Evolutionary conservation across 2,329 filamentous ascomycete genomes (phyloP).

Genomic region (Ophiostoma triangulosporum): DNA sequence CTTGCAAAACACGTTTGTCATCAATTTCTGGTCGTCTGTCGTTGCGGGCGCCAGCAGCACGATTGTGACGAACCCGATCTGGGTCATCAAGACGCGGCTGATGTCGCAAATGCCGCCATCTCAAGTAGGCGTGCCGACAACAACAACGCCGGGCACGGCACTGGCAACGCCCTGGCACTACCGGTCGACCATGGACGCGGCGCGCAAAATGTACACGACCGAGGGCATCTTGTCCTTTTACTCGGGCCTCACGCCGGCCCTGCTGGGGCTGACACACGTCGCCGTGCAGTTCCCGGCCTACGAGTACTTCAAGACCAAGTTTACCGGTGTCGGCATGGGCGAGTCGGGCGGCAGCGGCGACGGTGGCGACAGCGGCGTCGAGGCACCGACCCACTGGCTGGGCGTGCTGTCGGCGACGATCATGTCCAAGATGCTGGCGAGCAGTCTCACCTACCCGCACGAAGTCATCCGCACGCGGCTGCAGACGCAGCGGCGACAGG

Average conservation of each 20-base stretch:
- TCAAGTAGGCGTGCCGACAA: conserved; percentile 17
- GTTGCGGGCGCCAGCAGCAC: conserved; percentile 87
- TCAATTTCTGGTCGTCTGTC: conserved; percentile 82
- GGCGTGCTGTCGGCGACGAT: conserved; percentile 83
- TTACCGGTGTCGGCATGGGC: conserved; percentile 84
- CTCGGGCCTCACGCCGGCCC: conserved; percentile 80
- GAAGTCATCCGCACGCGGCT: conserved; percentile 88
- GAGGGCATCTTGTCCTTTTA: conserved; percentile 90
- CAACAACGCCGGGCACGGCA: conserved; percentile 39
- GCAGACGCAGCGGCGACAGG: conserved; percentile 76
- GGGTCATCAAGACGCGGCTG: conserved; percentile 96
- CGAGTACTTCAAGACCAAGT: conserved; percentile 79
- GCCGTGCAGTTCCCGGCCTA: conserved; percentile 96
- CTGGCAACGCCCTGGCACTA: conserved; percentile 79
- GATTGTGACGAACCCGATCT: conserved; percentile 90
- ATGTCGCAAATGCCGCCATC: conserved; percentile 67
- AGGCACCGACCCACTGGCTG: conserved; percentile 56
- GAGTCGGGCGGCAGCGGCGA: conserved; percentile 39
- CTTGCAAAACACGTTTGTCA: conserved; percentile 49
- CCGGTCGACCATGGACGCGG: conserved; percentile 75
- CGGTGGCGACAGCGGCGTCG: conserved; percentile 23
- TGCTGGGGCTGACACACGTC: conserved; percentile 86
- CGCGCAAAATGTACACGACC: conserved; percentile 84
- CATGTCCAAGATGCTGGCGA: conserved; percentile 86
- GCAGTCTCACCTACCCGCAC: conserved; percentile 90